These are phyloP conservation scores for Silybum marianum DNA, from an alignment of 129 eudicot species.

Conservation along the genomic window DNA sequence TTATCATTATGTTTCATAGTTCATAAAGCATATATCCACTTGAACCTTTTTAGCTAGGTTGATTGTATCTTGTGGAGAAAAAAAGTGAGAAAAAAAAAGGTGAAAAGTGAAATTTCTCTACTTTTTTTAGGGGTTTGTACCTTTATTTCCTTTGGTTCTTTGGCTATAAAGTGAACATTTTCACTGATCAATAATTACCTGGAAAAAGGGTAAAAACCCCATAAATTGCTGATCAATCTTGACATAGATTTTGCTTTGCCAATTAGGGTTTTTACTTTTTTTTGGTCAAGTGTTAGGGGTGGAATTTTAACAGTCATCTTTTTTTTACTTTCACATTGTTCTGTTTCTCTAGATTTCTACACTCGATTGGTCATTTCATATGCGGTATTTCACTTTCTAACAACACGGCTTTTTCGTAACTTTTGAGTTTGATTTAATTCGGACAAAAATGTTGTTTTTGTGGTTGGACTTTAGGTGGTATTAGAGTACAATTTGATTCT, in stretches of 20 bases:
- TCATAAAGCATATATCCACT: constrained; percentile 17
- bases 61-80: constrained; percentile 31
- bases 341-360: background rate
- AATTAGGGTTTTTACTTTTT: constrained; percentile 24
- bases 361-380: constrained; percentile 15
- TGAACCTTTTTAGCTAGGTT: constrained; percentile 15
- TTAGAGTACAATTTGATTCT: background rate
- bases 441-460: constrained; percentile 1
- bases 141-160: constrained; percentile 24
- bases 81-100: constrained; percentile 10
- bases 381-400: background rate
- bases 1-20: constrained; percentile 4
- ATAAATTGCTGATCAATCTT: constrained; percentile 20
- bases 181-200: constrained; percentile 35
- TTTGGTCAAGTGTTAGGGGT: constrained; percentile 12
- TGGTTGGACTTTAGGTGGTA: background rate
- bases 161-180: constrained; percentile 34
- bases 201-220: constrained; percentile 20
- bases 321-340: constrained; percentile 25
- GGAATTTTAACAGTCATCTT: constrained; percentile 28
- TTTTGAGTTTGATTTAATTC: constrained; percentile 18
- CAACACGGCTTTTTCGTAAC: background rate
- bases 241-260: constrained; percentile 22
- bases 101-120: constrained; percentile 29
- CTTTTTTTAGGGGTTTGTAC: constrained; percentile 23